phyloP scores from a whole-genome alignment of 2,329 filamentous ascomycete genomes.

The Fusarium sp. region DNA sequence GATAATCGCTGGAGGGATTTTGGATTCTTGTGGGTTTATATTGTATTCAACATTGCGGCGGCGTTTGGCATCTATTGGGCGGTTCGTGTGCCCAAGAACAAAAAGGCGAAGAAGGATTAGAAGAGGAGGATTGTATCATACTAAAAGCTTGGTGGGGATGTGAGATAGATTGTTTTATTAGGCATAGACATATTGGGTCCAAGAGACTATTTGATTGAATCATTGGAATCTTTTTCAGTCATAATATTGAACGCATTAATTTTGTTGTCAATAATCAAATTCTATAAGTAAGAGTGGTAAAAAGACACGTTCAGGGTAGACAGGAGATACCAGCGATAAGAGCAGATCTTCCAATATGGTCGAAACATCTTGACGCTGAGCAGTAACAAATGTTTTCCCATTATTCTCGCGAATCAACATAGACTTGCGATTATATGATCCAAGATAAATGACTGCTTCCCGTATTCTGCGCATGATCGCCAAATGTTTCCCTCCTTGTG shows the following conservation, averaged over 20 bases:
- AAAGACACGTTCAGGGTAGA: too few species aligned
- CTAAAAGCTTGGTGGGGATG: neutral
- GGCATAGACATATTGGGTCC: neutral
- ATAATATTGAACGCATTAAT: neutral
- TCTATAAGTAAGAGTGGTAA: too few species aligned
- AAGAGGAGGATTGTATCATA: neutral
- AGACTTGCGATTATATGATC: too few species aligned
- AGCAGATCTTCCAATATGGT: too few species aligned
- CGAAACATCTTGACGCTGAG: too few species aligned
- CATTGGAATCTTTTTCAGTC: neutral
- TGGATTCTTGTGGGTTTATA: slow-evolving; percentile 67
- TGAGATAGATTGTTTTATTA: neutral
- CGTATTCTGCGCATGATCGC: neutral
- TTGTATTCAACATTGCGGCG: slow-evolving; percentile 64
- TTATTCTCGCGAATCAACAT: too few species aligned
- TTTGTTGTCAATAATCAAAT: too few species aligned
- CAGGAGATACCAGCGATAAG: too few species aligned
- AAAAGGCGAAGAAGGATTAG: slow-evolving; percentile 34
- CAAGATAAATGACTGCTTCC: neutral
- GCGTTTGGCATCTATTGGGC: slow-evolving; percentile 66
- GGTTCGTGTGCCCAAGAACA: slow-evolving; percentile 54
- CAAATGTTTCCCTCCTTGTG: neutral
- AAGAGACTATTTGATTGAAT: neutral
- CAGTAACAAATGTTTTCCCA: too few species aligned
- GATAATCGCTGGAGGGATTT: slow-evolving; percentile 68